Base-by-base conservation (phyloP, 495 filamentous ascomycete species). In the Lepidopterella palustris region DNA sequence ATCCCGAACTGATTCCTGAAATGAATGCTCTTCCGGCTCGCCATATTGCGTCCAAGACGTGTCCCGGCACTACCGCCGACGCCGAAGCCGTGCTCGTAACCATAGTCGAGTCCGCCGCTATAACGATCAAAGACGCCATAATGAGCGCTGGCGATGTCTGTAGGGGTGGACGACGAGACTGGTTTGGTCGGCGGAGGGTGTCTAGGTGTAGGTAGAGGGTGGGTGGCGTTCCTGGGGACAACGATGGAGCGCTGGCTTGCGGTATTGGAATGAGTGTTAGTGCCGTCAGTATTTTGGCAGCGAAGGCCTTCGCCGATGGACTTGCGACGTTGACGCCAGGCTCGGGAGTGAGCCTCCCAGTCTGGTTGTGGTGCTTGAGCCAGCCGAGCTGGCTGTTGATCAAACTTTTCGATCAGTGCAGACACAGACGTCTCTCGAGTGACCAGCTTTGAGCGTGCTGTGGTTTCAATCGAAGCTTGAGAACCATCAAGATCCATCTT, bases 41-140 rank as follows among this genome's bases (percentile, higher is more conserved):
- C 73, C 35, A 52, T 63, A 20, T 61, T 69, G 24, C 68, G 62
- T 15, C 64, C 27, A n/a, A 51, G 58, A 28, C 74, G 42, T 49
- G 74, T 78, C 3, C 77, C 77, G 29, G 74, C 72, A 63, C 72
- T 75, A n/a, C 73, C 74, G 18, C 63, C 67, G 29, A 73, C 57
- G 0, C 73, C 72, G 18, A 51, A 69, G 11, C 71, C 74, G 10
- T 60, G 69, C 59, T 78, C 76, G 57, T 72, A 79, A 8, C 73
- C 76, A 55, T 76, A 79, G 23, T 63, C 32, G n/a, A 77, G 57
- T 9, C 76, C 74, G 24, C 76, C 76, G 50, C 63, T 58, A 53
- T 76, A 78, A 15, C 76, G 72, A 51, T 73, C 74, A 21, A 60
- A 71, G 13, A 31, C 26, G 20, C 47, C 20, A 35, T 56, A 58